Percentiles rank a stretch among this genome's conserved stretches.
phyloP scores from a whole-genome alignment of 2,329 filamentous ascomycete species.

The Fusarium palustre region DNA sequence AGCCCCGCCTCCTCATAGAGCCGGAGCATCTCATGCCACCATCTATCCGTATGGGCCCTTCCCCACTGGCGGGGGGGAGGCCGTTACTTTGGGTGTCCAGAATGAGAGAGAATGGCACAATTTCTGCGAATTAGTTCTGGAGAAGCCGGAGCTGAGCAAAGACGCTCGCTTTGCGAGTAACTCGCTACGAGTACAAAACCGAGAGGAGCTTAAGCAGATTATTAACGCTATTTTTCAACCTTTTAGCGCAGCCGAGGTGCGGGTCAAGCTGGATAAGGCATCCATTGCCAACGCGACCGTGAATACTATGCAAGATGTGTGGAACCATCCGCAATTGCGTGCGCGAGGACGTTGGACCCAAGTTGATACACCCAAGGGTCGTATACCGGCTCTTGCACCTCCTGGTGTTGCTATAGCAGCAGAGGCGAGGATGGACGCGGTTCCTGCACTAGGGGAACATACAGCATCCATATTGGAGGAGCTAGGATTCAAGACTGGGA shows the following conservation, averaged over 20 bases:
- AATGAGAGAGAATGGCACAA: slow-evolving; percentile 68
- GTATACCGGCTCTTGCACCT: slow-evolving; percentile 61
- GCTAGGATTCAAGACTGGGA: background rate
- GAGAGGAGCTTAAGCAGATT: slow-evolving; percentile 58
- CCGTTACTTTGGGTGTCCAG: slow-evolving; percentile 68
- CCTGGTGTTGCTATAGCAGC: slow-evolving; percentile 54
- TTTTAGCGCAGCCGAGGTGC: slow-evolving; percentile 55
- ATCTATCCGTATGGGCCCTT: slow-evolving; percentile 70
- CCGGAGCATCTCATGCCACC: slow-evolving; percentile 64
- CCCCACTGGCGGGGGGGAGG: slow-evolving; percentile 58
- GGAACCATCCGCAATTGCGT: slow-evolving; percentile 64
- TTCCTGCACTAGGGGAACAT: slow-evolving; percentile 64
- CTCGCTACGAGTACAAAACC: slow-evolving; percentile 59
- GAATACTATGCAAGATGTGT: slow-evolving; percentile 66
- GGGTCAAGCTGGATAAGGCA: slow-evolving; percentile 58
- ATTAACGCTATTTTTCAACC: slow-evolving; percentile 58
- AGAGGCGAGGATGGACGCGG: slow-evolving; percentile 55
- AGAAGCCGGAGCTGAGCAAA: slow-evolving; percentile 54
- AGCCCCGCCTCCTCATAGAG: slow-evolving; percentile 56
- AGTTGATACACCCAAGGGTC: slow-evolving; percentile 60
- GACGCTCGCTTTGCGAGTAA: slow-evolving; percentile 63
- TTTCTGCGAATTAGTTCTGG: slow-evolving; percentile 61
- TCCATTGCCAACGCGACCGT: slow-evolving; percentile 67
- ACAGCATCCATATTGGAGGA: background rate
- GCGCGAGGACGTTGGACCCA: slow-evolving; percentile 64